Percentiles rank a stretch among this genome's conserved stretches.
These are phyloP conservation scores for Yarrowia sp. DNA, from an alignment of 805 yeast genomes.

Conservation along the genomic window DNA sequence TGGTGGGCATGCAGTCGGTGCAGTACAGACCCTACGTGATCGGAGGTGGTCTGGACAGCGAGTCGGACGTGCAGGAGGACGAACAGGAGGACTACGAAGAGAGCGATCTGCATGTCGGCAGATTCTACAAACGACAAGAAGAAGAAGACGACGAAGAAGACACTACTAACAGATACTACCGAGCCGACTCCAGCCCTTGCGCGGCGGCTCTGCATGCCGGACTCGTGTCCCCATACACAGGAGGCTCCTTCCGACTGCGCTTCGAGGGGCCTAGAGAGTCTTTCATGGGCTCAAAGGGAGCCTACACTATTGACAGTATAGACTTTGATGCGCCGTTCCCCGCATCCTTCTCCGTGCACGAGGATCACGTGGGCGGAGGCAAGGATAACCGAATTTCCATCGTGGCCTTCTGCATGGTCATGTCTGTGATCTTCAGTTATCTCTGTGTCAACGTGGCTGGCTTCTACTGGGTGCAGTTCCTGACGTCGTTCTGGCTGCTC, in stretches of 20 bases:
- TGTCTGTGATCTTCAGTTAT: constrained; percentile 47
- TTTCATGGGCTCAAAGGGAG: constrained; percentile 52
- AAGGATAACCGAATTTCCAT: constrained; percentile 65
- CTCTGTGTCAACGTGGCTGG: constrained; percentile 51
- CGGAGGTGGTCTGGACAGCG: constrained; percentile 61
- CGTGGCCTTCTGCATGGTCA: constrained; percentile 53
- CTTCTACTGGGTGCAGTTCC: constrained; percentile 59
- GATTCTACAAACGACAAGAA: background rate
- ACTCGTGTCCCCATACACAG: constrained; percentile 62
- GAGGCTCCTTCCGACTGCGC: constrained; percentile 72
- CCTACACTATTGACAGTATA: constrained; percentile 52
- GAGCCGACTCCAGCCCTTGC: constrained; percentile 88
- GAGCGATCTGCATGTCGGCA: background rate
- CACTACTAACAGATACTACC: constrained; percentile 42
- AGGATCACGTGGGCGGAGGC: constrained; percentile 47
- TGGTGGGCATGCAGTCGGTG: constrained; percentile 66
- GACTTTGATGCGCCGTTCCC: constrained; percentile 73
- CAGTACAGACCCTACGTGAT: constrained; percentile 71
- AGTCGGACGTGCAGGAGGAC: background rate
- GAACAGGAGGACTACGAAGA: constrained; percentile 7
- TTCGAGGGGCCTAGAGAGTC: constrained; percentile 46
- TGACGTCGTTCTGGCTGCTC: constrained; percentile 83
- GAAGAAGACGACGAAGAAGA: background rate
- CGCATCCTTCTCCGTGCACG: constrained; percentile 47
- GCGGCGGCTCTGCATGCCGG: constrained; percentile 91